Evolutionary conservation across 208 protist species (phyloP).

Genomic region (Trypanosoma caninum): DNA sequence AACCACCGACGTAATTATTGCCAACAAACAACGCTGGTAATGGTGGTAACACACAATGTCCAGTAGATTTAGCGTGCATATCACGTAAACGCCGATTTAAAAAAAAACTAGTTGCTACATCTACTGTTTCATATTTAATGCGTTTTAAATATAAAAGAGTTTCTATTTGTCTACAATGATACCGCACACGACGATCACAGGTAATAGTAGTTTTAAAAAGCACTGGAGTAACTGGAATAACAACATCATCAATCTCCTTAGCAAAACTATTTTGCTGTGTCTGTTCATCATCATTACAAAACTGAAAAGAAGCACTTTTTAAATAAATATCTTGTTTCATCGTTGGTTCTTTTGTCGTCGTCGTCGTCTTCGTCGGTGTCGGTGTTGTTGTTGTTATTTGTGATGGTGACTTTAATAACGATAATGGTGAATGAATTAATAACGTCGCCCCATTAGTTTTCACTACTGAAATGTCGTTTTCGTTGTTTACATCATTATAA

Average conservation of each 20-base stretch:
- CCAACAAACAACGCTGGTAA: conserved; percentile 56
- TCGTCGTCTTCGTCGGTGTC: too few relatives aligned
- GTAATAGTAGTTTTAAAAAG: conserved; percentile 77
- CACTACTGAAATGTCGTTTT: too few relatives aligned
- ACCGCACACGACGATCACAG: conserved; percentile 44
- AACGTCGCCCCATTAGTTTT: too few relatives aligned
- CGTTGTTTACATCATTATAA: too few relatives aligned
- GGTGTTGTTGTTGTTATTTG: too few relatives aligned
- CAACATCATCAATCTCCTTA: conserved; percentile 23
- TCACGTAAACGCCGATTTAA: conserved; percentile 42
- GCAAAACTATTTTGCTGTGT: conserved; percentile 40
- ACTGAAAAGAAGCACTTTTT: too few relatives aligned
- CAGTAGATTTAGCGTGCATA: conserved; percentile 32
- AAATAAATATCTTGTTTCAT: too few relatives aligned
- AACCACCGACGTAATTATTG: conserved; percentile 45
- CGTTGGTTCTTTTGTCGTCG: too few relatives aligned
- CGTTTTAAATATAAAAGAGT: conserved; percentile 63
- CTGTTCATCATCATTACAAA: too few relatives aligned
- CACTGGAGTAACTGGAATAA: conserved; percentile 30
- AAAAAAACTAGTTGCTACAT: conserved; percentile 60
- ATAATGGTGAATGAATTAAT: too few relatives aligned
- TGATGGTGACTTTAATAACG: too few relatives aligned
- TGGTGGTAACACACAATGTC: conserved; percentile 32
- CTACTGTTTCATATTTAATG: conserved; percentile 58
- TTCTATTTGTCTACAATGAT: conserved; percentile 47